Conservation (phyloP, 176 grass and related monocot genomes). For the Juncus inflexus region DNA sequence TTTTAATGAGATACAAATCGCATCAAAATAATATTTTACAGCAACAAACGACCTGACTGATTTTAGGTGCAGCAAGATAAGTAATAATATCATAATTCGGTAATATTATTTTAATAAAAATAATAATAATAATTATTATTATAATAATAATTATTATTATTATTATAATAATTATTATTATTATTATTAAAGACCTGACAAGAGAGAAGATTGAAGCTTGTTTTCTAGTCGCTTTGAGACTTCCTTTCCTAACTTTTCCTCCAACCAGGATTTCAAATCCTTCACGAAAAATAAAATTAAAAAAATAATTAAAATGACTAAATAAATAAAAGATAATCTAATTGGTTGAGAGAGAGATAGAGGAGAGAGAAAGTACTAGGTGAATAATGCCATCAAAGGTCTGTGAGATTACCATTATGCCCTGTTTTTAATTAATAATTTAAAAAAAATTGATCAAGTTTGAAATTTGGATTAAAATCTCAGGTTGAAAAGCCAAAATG, state of each 20-base stretch:
- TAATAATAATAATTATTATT: too few relatives aligned
- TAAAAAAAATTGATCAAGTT: too few relatives aligned
- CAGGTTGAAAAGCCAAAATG: too few relatives aligned
- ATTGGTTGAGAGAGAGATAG: constrained; percentile 14
- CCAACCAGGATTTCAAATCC: constrained; percentile 54
- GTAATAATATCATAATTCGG: too few relatives aligned
- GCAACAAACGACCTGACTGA: too few relatives aligned
- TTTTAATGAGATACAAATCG: too few relatives aligned
- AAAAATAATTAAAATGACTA: constrained; percentile 11
- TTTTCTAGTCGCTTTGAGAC: constrained; percentile 34
- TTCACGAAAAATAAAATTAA: constrained; percentile 28
- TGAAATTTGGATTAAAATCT: too few relatives aligned
- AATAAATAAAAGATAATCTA: not conserved
- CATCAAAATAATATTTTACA: too few relatives aligned
- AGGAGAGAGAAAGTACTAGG: constrained; percentile 38
- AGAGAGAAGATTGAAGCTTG: constrained; percentile 38
- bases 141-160: too few relatives aligned
- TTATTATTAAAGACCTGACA: not conserved
- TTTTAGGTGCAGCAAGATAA: too few relatives aligned
- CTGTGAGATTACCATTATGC: constrained; percentile 46
- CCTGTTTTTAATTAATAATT: constrained; percentile 28
- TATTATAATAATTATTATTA: too few relatives aligned
- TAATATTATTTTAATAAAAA: too few relatives aligned
- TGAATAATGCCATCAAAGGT: constrained; percentile 49
- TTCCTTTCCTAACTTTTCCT: constrained; percentile 39